These are phyloP conservation scores for Amauroascus verrucosus DNA, from an alignment of 2,329 filamentous ascomycete genomes.

Conservation along the genomic window DNA sequence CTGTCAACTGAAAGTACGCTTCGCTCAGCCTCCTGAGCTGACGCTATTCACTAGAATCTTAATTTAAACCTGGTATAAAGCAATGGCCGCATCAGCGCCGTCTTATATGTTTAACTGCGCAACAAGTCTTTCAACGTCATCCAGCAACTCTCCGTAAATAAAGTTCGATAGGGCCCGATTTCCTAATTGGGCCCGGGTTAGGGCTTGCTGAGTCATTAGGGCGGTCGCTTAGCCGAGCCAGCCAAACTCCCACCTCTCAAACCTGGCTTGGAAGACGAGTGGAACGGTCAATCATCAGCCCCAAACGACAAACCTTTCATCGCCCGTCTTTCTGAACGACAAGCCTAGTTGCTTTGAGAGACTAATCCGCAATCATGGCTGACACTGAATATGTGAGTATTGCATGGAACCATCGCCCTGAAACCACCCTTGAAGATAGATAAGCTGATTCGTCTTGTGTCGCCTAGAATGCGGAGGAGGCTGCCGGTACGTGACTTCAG, in stretches of 20 bases:
- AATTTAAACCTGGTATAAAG: too few relatives aligned
- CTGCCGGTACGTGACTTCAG: constrained; percentile 54
- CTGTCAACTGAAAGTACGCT: too few relatives aligned
- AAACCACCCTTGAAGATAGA: background rate
- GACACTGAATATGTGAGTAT: constrained; percentile 75
- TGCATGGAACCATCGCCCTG: background rate
- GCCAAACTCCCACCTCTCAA: constrained; percentile 19
- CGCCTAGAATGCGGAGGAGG: constrained; percentile 83
- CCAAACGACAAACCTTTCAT: constrained; percentile 28
- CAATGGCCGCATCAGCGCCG: too few relatives aligned
- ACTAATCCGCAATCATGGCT: constrained; percentile 62
- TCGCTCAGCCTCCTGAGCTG: too few relatives aligned
- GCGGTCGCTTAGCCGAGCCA: constrained; percentile 36
- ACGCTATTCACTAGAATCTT: too few relatives aligned
- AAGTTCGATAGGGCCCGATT: constrained; percentile 10
- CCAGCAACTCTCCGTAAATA: background rate
- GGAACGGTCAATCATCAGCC: constrained; percentile 17
- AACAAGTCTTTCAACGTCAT: too few relatives aligned
- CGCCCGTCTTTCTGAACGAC: constrained; percentile 38
- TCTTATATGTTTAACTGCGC: too few relatives aligned
- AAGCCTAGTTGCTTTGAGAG: constrained; percentile 37
- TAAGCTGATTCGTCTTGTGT: background rate
- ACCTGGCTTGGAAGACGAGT: constrained; percentile 11
- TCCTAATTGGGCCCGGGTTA: constrained; percentile 21
- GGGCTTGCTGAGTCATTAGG: constrained; percentile 30